Conservation (phyloP, 257 asterid genomes). For the Solanum virginianum region DNA sequence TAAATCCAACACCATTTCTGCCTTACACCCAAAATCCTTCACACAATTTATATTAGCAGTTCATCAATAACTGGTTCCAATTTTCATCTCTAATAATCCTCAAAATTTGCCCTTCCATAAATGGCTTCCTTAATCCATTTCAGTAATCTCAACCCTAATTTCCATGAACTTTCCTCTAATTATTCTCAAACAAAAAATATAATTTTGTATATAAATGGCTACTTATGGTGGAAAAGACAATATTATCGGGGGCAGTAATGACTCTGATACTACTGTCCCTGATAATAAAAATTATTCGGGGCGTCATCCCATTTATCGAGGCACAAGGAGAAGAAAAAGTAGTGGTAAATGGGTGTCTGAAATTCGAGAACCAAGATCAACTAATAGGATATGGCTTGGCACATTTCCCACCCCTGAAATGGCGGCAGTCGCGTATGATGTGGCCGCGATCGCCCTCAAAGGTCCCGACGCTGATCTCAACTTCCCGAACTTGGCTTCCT, state of each 20-base stretch:
- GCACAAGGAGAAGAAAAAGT: slow-evolving; percentile 35
- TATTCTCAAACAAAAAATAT: neutral
- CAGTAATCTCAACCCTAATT: neutral
- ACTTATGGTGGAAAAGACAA: neutral
- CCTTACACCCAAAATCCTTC: slow-evolving; percentile 45
- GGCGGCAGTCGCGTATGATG: neutral
- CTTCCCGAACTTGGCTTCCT: slow-evolving; percentile 1
- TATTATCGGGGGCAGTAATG: neutral
- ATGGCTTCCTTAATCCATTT: slow-evolving; percentile 31
- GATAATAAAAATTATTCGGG: slow-evolving; percentile 3
- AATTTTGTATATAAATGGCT: slow-evolving; percentile 18
- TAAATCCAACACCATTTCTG: slow-evolving; percentile 34
- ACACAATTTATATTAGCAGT: slow-evolving; percentile 1
- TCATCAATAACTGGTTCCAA: slow-evolving; percentile 28
- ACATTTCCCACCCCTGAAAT: neutral
- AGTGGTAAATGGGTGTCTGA: slow-evolving; percentile 2
- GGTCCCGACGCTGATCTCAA: slow-evolving; percentile 19
- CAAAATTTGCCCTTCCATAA: slow-evolving; percentile 7
- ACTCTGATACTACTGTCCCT: neutral
- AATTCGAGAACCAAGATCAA: neutral
- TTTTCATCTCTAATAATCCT: neutral
- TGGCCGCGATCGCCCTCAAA: neutral
- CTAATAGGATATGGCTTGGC: slow-evolving; percentile 2
- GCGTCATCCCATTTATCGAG: slow-evolving; percentile 32
- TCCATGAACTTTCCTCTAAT: neutral